Evolutionary conservation across 2,329 filamentous ascomycete genomes (phyloP).

Genomic region (Aspergillus ibericus): DNA sequence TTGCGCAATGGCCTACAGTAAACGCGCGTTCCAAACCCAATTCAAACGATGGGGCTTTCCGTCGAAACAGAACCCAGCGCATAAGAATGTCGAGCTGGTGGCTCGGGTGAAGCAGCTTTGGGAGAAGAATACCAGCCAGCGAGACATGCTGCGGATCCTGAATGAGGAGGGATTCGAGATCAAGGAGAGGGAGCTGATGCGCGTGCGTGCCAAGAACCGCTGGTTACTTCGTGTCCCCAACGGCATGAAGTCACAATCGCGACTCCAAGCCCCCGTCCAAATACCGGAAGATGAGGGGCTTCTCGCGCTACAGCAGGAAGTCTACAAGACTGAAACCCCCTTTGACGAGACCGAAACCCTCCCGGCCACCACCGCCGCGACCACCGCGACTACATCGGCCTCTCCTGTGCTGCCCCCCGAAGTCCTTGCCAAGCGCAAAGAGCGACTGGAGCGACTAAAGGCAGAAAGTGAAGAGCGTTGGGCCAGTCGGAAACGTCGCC

Average conservation of each 20-base stretch:
- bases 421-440: conserved; percentile 54
- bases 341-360: conserved; percentile 29
- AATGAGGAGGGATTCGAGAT: conserved; percentile 72
- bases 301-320: conserved; percentile 41
- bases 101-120: conserved; percentile 73
- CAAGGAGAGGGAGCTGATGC: conserved; percentile 68
- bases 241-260: conserved; percentile 52
- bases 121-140: conserved; percentile 70
- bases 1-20: conserved; percentile 44
- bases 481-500: conserved; percentile 64
- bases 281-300: conserved; percentile 39
- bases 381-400: conserved; percentile 16
- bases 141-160: conserved; percentile 70
- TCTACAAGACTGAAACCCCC: conserved; percentile 34
- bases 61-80: conserved; percentile 68
- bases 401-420: conserved; percentile 46
- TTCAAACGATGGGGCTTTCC: conserved; percentile 80
- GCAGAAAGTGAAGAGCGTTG: conserved; percentile 63
- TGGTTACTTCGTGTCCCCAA: conserved; percentile 65
- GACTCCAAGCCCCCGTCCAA: conserved; percentile 25
- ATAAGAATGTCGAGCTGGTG: conserved; percentile 68
- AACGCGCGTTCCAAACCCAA: conserved; percentile 73
- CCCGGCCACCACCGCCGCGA: conserved; percentile 23
- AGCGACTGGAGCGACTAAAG: conserved; percentile 56
- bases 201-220: conserved; percentile 67